These are phyloP conservation scores for Naematelia aurantialba DNA, from an alignment of 768 basidiomycete species.

Conservation along the genomic window DNA sequence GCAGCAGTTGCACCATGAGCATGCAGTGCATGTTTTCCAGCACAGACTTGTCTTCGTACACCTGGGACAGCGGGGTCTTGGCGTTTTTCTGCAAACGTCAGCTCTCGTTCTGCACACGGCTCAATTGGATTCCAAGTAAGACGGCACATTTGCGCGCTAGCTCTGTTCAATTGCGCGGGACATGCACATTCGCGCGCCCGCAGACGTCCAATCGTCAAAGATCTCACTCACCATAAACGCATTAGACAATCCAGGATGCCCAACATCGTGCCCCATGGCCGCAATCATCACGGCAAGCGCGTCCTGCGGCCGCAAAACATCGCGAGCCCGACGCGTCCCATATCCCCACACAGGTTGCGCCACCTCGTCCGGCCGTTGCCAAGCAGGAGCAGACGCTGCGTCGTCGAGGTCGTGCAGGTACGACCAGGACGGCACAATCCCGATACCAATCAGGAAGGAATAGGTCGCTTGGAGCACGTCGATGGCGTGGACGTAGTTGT, in stretches of 20 bases:
- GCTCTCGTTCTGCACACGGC: neutral
- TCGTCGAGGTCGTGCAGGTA: slow-evolving; percentile 58
- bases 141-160: too few relatives aligned
- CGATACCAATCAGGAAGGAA: slow-evolving; percentile 72
- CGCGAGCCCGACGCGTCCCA: slow-evolving; percentile 39
- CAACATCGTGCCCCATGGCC: slow-evolving; percentile 95
- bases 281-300: slow-evolving; percentile 81
- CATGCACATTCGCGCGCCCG: neutral
- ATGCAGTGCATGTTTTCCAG: slow-evolving; percentile 86
- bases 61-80: slow-evolving; percentile 74
- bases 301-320: slow-evolving; percentile 60
- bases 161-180: too few relatives aligned
- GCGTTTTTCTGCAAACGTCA: slow-evolving; percentile 76
- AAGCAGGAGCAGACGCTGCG: slow-evolving; percentile 33
- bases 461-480: slow-evolving; percentile 94
- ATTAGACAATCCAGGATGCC: slow-evolving; percentile 92
- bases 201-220: neutral
- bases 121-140: too few relatives aligned
- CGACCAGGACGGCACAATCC: slow-evolving; percentile 72
- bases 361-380: slow-evolving; percentile 30
- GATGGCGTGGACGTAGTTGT: slow-evolving; percentile 94
- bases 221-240: slow-evolving; percentile 73
- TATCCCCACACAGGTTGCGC: slow-evolving; percentile 15
- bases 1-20: slow-evolving; percentile 73
- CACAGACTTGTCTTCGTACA: slow-evolving; percentile 84